A percentile compares a stretch with the other conserved stretches of the same genome.
These are phyloP conservation scores for Penicillium expansum DNA, from an alignment of 2,329 filamentous ascomycete species.

Conservation along the genomic window DNA sequence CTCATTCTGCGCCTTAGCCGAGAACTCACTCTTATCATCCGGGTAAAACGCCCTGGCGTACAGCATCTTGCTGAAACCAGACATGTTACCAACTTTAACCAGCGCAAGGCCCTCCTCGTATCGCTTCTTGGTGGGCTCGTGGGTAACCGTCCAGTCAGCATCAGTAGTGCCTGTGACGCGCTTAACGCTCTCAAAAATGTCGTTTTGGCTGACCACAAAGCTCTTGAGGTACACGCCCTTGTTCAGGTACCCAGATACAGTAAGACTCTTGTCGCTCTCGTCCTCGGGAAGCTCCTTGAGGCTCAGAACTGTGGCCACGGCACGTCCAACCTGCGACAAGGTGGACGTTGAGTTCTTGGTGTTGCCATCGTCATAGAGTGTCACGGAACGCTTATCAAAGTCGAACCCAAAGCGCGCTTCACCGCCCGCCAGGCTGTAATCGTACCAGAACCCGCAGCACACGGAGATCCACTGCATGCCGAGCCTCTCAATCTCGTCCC, in stretches of 20 bases:
- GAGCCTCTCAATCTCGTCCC: conserved; percentile 42
- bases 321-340: conserved; percentile 55
- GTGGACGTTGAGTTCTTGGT: conserved; percentile 50
- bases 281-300: conserved; percentile 45
- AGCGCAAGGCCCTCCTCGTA: conserved; percentile 49
- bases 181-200: conserved; percentile 63
- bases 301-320: conserved; percentile 52
- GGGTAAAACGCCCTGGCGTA: conserved; percentile 57
- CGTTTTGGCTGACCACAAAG: conserved; percentile 60
- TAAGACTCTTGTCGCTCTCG: conserved; percentile 34
- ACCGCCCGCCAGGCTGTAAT: conserved; percentile 47
- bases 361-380: conserved; percentile 57
- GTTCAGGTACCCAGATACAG: conserved; percentile 49
- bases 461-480: conserved; percentile 49
- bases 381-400: conserved; percentile 43
- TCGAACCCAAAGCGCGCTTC: conserved; percentile 50
- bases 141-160: conserved; percentile 58
- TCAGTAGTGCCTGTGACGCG: conserved; percentile 58
- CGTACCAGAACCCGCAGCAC: conserved; percentile 54
- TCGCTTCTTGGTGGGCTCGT: conserved; percentile 49
- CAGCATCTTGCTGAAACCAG: conserved; percentile 51
- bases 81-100: conserved; percentile 44
- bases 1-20: conserved; percentile 51
- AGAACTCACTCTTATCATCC: conserved; percentile 42
- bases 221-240: conserved; percentile 53